Conservation (phyloP, 495 filamentous ascomycete species). For the Hypomontagnella monticulosa region DNA sequence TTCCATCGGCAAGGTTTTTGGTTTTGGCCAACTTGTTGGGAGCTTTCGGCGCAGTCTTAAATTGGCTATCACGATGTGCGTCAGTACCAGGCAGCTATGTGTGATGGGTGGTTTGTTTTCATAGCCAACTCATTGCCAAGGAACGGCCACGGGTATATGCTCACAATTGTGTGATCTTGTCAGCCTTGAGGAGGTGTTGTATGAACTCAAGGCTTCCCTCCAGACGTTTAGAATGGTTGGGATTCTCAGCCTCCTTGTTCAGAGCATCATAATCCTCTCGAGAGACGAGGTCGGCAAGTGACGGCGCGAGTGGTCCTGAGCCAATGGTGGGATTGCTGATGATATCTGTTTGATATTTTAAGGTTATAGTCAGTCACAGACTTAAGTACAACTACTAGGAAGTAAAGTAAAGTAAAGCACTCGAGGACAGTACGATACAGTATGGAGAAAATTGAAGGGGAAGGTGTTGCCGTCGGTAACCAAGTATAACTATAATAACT, state of each 20-base stretch:
- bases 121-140: background rate
- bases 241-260: slow-evolving; percentile 59
- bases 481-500: background rate
- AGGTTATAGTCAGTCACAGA: slow-evolving; percentile 31
- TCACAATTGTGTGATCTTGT: slow-evolving; percentile 78
- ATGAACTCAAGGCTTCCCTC: slow-evolving; percentile 69
- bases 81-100: slow-evolving; percentile 25
- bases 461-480: background rate
- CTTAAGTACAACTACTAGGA: no score
- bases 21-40: slow-evolving; percentile 24
- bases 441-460: slow-evolving; percentile 9
- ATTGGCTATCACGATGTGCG: slow-evolving; percentile 64
- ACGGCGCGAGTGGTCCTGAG: slow-evolving; percentile 59
- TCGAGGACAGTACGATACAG: background rate
- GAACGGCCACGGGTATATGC: slow-evolving; percentile 39
- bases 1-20: slow-evolving; percentile 43
- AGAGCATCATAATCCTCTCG: slow-evolving; percentile 58
- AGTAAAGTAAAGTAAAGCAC: slow-evolving; percentile 12
- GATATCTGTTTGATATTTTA: slow-evolving; percentile 60
- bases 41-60: slow-evolving; percentile 63
- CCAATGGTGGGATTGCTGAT: slow-evolving; percentile 74
- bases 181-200: slow-evolving; percentile 72
- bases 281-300: slow-evolving; percentile 53
- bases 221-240: slow-evolving; percentile 51
- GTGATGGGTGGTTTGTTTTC: background rate